Conservation (phyloP, 257 asterid genomes). For the Fraxinus quadrangulata region DNA sequence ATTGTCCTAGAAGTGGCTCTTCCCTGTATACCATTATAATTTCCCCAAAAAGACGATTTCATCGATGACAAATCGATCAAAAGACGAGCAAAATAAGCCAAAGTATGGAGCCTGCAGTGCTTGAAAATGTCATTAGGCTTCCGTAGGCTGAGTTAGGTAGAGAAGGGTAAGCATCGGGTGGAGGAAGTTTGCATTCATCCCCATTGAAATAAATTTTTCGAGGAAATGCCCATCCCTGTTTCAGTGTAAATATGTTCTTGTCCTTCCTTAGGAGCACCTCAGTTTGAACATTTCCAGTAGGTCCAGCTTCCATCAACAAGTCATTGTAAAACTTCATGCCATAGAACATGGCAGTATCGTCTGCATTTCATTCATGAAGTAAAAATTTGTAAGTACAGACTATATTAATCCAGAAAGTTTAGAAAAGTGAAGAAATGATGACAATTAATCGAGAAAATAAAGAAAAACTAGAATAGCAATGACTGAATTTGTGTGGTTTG, state of each 20-base stretch:
- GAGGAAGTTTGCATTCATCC: slow-evolving; percentile 70
- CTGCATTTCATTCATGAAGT: slow-evolving; percentile 31
- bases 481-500: background rate
- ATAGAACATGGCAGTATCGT: slow-evolving; percentile 69
- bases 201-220: slow-evolving; percentile 68
- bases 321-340: slow-evolving; percentile 75
- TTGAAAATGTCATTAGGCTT: slow-evolving; percentile 25
- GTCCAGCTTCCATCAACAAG: slow-evolving; percentile 71
- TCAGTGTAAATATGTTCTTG: slow-evolving; percentile 47
- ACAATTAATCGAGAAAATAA: background rate
- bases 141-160: slow-evolving; percentile 50
- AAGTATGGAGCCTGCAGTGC: slow-evolving; percentile 18
- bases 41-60: background rate
- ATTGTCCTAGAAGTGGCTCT: too few relatives aligned
- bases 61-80: background rate
- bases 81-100: slow-evolving; percentile 19
- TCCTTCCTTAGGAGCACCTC: slow-evolving; percentile 62
- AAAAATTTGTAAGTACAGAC: background rate
- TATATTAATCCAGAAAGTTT: background rate
- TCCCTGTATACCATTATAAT: background rate
- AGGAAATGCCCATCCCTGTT: slow-evolving; percentile 74
- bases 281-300: slow-evolving; percentile 63
- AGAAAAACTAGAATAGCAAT: background rate
- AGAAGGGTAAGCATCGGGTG: slow-evolving; percentile 60
- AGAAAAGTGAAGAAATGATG: background rate